Conservation (phyloP, 169 alveolate genomes). For the Plasmodium relictum region DNA sequence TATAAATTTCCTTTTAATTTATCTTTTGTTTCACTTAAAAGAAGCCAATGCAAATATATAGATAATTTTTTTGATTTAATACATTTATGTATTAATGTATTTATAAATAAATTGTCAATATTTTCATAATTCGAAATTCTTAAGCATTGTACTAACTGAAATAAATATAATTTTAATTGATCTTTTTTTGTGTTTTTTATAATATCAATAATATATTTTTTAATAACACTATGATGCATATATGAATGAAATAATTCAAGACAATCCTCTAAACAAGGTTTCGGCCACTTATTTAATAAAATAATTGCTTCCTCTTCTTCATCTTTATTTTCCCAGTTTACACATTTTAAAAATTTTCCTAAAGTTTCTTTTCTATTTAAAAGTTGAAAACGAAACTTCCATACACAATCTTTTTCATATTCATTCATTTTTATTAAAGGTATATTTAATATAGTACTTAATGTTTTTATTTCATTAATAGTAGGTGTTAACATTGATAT, state of each 20-base stretch:
- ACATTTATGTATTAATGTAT: slow-evolving; percentile 61
- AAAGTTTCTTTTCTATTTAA: slow-evolving; percentile 73
- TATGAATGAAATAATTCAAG: slow-evolving; percentile 80
- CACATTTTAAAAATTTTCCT: slow-evolving; percentile 77
- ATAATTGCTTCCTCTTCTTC: slow-evolving; percentile 72
- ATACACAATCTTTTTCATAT: slow-evolving; percentile 72
- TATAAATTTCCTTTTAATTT: slow-evolving; percentile 51
- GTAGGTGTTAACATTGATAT: slow-evolving; percentile 22
- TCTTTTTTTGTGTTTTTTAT: slow-evolving; percentile 49
- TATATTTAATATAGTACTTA: slow-evolving; percentile 30
- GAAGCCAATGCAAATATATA: slow-evolving; percentile 66
- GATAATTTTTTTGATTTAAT: slow-evolving; percentile 46
- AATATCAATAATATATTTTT: slow-evolving; percentile 55
- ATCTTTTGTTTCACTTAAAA: slow-evolving; percentile 65
- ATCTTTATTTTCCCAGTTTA: slow-evolving; percentile 66
- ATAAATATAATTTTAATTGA: slow-evolving; percentile 45
- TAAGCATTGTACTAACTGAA: slow-evolving; percentile 56
- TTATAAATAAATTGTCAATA: slow-evolving; percentile 40
- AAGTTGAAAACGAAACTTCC: slow-evolving; percentile 77
- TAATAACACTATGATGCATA: slow-evolving; percentile 31
- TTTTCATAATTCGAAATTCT: slow-evolving; percentile 42
- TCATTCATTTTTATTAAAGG: slow-evolving; percentile 68
- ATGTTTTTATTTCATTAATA: slow-evolving; percentile 50
- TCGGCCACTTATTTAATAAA: slow-evolving; percentile 72
- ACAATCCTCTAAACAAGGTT: slow-evolving; percentile 71